Evolutionary conservation across 2,329 filamentous ascomycete species (phyloP).

Genomic region (Fusarium mexicanum): DNA sequence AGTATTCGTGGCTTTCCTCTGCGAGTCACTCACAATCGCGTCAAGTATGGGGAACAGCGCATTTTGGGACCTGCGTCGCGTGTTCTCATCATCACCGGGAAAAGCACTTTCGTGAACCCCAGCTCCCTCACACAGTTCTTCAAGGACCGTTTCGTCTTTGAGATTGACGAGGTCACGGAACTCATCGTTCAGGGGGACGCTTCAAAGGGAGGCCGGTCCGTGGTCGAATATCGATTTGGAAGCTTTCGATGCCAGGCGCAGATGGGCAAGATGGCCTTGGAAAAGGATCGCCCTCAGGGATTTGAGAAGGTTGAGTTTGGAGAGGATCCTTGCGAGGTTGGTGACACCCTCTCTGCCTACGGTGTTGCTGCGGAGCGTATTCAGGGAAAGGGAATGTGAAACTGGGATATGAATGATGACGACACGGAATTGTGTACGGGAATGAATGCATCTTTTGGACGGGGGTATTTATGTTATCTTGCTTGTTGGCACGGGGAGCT

Average conservation of each 20-base stretch:
- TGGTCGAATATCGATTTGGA: slow-evolving; percentile 63
- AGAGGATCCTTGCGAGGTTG: slow-evolving; percentile 51
- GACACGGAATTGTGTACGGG: not conserved
- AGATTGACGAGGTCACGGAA: slow-evolving; percentile 55
- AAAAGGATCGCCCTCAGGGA: slow-evolving; percentile 47
- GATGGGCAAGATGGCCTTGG: slow-evolving; percentile 55
- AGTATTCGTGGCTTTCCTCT: slow-evolving; percentile 50
- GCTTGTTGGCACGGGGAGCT: not conserved
- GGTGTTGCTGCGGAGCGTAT: slow-evolving; percentile 47
- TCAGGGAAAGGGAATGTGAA: slow-evolving; percentile 46
- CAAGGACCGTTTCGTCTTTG: slow-evolving; percentile 54
- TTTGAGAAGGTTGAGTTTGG: slow-evolving; percentile 53
- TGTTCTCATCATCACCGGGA: slow-evolving; percentile 61
- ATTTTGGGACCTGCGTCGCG: slow-evolving; percentile 51
- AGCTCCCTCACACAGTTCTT: slow-evolving; percentile 54
- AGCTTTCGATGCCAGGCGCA: slow-evolving; percentile 66
- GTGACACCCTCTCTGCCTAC: slow-evolving; percentile 46
- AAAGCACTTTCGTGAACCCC: slow-evolving; percentile 55
- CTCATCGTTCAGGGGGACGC: slow-evolving; percentile 40
- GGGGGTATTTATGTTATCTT: not conserved
- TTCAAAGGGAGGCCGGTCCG: slow-evolving; percentile 38
- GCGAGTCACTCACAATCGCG: slow-evolving; percentile 58
- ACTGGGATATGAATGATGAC: not conserved
- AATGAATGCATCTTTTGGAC: not conserved
- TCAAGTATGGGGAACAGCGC: slow-evolving; percentile 51